Percentiles rank a stretch among this genome's conserved stretches.
These are phyloP conservation scores for Recurvomyces mirabilis DNA, from an alignment of 495 filamentous ascomycete genomes.

Conservation along the genomic window DNA sequence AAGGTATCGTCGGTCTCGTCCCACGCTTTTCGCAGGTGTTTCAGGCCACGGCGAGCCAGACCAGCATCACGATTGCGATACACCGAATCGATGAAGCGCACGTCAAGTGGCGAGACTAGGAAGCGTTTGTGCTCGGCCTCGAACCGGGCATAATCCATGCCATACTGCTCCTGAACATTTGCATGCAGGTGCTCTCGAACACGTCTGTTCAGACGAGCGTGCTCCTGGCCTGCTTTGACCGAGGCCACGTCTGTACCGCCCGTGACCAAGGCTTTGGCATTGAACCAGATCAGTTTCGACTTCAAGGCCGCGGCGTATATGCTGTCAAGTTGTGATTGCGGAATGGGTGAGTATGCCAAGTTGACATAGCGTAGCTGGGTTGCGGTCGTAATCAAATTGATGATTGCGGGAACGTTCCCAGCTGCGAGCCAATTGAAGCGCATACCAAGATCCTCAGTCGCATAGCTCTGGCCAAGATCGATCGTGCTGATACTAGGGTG, in stretches of 20 bases:
- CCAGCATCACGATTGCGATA: too few relatives aligned
- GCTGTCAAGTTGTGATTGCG: neutral
- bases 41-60: too few relatives aligned
- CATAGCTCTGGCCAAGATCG: conserved; percentile 28
- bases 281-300: conserved; percentile 20
- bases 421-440: conserved; percentile 29
- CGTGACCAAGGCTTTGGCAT: conserved; percentile 10
- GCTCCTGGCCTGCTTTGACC: conserved; percentile 15
- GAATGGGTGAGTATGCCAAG: conserved; percentile 20
- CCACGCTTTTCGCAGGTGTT: too few relatives aligned
- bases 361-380: conserved; percentile 21
- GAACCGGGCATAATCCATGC: conserved; percentile 23
- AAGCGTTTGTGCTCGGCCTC: conserved; percentile 27
- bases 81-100: too few relatives aligned
- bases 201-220: conserved; percentile 3
- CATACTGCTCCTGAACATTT: conserved; percentile 22
- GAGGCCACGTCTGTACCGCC: neutral
- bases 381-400: conserved; percentile 11
- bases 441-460: conserved; percentile 29
- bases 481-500: conserved; percentile 21
- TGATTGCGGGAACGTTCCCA: conserved; percentile 4
- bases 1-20: too few relatives aligned
- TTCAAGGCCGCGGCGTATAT: neutral
- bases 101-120: conserved; percentile 29
- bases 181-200: conserved; percentile 10